Evolutionary conservation across 192 early-diverging fungal genomes (phyloP), one percentile per base, ranked within the genome.

Genomic region (Nowakowskiella sp.): DNA sequence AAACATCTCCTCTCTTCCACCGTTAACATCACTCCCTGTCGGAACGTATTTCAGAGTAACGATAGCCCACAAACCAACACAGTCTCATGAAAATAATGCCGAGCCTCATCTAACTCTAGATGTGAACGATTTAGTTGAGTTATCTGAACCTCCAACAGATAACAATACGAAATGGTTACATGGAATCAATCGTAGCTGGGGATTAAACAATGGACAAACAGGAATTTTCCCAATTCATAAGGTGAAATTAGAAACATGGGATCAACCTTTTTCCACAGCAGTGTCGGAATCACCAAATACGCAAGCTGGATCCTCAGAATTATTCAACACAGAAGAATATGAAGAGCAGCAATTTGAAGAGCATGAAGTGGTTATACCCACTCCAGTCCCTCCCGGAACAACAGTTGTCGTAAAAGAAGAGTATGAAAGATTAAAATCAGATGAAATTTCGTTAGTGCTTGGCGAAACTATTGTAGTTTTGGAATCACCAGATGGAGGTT

Each of bases 401-500:
- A 69, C 66, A 33, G 76, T 78, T n/a, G 33, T 52, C 1, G 62
- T 62, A 5, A 47, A 22, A 0, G 23, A 44, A 13, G 21, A 60
- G 6, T 78, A 64, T 44, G 59, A 59, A 44, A n/a, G 47, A 45
- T 49, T 53, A 3, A 78, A 74, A 48, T 58, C 71, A n/a, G 76
- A 78, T 49, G 76, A 78, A 36, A 54, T 78, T 8, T 58, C 67
- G 19, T 51, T 78, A n/a, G 24, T 49, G 5, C 26, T 49, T n/a
- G 72, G 68, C 8, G 70, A 71, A 9, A 29, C 59, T 8, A 49
- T 78, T 22, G 66, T 73, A 13, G 72, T 78, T 23, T 44, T 72
- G 44, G 72, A 74, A 30, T 61, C 64, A 8, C 76, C 76, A 24
- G 72, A 73, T 36, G 76, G 76, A 23, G 76, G 76, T 5, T 78